Percentiles rank a stretch among this genome's conserved stretches.
These are phyloP conservation scores for Mallotus japonicus DNA, from an alignment of 441 rosid genomes.

Conservation along the genomic window DNA sequence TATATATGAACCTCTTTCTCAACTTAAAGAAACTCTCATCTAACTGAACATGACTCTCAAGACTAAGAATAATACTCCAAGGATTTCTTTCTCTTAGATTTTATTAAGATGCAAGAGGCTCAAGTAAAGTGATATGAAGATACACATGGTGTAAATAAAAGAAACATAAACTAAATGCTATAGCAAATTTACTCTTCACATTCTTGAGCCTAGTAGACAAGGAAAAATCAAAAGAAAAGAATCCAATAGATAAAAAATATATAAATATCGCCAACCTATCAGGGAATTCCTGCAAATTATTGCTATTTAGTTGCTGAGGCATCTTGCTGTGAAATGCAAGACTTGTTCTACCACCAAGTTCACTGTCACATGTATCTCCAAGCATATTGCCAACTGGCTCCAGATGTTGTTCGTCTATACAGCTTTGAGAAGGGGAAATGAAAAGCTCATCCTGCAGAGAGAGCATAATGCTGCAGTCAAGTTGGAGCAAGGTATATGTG, in stretches of 20 bases:
- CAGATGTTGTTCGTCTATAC: conserved; percentile 27
- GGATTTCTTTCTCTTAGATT: not conserved
- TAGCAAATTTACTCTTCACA: not conserved
- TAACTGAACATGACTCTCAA: too few relatives aligned
- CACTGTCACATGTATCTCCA: conserved; percentile 27
- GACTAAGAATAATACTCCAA: not conserved
- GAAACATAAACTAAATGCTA: not conserved
- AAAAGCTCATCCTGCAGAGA: conserved; percentile 37
- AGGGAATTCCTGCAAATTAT: conserved; percentile 35
- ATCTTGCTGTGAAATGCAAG: conserved; percentile 25
- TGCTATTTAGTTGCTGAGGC: conserved; percentile 30
- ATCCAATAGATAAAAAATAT: conserved; percentile 6
- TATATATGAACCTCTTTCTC: too few relatives aligned
- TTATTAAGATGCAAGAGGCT: not conserved
- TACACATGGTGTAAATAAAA: not conserved
- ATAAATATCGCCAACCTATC: conserved; percentile 39
- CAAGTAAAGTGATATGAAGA: too few relatives aligned
- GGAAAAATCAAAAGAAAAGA: not conserved
- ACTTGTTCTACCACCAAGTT: conserved; percentile 21
- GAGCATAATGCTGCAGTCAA: conserved; percentile 10
- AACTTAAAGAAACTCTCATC: too few relatives aligned
- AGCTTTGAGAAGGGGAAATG: conserved; percentile 26
- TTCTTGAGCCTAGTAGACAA: not conserved
- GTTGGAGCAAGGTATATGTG: conserved; percentile 1
- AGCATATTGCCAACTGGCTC: conserved; percentile 31